Evolutionary conservation across 2,329 filamentous ascomycete species (phyloP), one percentile per base, ranked within the genome.

Genomic region (Neurospora sp.): DNA sequence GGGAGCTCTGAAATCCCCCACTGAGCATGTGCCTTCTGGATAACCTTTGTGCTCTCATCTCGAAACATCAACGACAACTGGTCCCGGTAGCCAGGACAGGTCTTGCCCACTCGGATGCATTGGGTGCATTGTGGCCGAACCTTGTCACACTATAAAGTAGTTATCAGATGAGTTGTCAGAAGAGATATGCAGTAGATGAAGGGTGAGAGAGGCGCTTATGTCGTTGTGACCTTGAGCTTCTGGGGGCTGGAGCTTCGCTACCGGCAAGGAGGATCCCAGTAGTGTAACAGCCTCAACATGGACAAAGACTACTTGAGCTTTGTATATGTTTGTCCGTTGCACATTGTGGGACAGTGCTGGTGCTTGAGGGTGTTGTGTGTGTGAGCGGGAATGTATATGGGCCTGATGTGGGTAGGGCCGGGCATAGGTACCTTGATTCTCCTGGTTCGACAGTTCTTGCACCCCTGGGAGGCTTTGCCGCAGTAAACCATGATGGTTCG

Each of bases 41-140:
- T 85, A 66, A 89, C 87, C 74, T 88, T 86, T 74, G 82, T 85
- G 74, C 86, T 89, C 78, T 90, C 87, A 79, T 90, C 87, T 43
- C 88, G 86, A 76, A 90, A 90, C 84, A 90, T 86, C 70, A 90
- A 80, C 39, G 87, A 87, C 40, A 89, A 79, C 77, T 88, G 86
- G 72, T 90, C 87, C 73, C 88, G 83, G 74, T 90, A 90, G 6
- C 88, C 88, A 23, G 87, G 86, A 74, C 88, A 90, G 74, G 81
- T 83, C 77, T 87, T 87, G 75, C 84, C 83, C 66, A 87, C 83
- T 52, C 87, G 86, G 65, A 85, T 80, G 76, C 88, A 90, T 81
- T 90, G 88, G 33, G 86, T 86, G 75, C 88, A 90, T 74, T 86
- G 83, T 5, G 88, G 88, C 52, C 81, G 82, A 66, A 83, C 82